A percentile compares a stretch with the other conserved stretches of the same genome.
Evolutionary conservation across 768 basidiomycete genomes (phyloP).

Genomic region (Russula brevipes): DNA sequence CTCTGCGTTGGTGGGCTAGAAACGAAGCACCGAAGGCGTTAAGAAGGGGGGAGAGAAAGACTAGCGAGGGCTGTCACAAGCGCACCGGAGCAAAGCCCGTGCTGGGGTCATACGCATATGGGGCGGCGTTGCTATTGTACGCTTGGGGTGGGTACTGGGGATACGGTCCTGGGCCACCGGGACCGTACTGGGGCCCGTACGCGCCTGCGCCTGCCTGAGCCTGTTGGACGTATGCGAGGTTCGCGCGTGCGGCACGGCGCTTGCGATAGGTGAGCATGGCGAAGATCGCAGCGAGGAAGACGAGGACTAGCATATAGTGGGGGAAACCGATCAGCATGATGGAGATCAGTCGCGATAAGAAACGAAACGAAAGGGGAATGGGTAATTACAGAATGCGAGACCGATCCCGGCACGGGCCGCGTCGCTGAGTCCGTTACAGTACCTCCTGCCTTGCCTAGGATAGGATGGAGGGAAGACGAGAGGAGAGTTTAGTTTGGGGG

Average conservation of each 20-base stretch:
- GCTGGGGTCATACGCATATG: neutral
- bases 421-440: neutral
- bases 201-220: neutral
- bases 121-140: neutral
- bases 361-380: neutral
- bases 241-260: neutral
- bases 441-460: neutral
- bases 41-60: neutral
- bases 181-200: neutral
- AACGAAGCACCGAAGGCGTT: neutral
- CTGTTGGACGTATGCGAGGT: slow-evolving; percentile 4
- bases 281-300: neutral
- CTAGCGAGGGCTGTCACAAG: neutral
- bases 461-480: neutral
- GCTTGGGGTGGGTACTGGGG: slow-evolving; percentile 17
- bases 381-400: neutral
- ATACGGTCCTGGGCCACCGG: neutral
- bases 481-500: neutral
- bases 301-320: neutral
- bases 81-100: slow-evolving; percentile 12
- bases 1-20: neutral
- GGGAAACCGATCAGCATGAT: no score
- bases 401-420: slow-evolving; percentile 4
- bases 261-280: neutral
- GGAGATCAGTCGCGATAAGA: neutral